Evolutionary conservation across 2,329 filamentous ascomycete species (phyloP).

Genomic region (Rhynchosporium secalis): DNA sequence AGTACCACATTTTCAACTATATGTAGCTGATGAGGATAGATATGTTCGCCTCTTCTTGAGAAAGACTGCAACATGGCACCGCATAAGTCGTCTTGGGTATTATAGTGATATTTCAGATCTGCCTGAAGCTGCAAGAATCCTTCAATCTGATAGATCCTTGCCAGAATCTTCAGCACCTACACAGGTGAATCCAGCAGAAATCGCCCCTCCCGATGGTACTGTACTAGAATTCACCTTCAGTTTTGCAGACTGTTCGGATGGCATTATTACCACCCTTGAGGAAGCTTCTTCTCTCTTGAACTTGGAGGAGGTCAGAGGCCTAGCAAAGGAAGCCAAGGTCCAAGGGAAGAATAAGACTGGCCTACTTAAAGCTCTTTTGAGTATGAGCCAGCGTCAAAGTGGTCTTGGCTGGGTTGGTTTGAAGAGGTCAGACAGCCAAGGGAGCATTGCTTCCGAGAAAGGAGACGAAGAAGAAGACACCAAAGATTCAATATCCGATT

Average conservation of each 20-base stretch:
- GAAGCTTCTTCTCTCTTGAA: slow-evolving; percentile 79
- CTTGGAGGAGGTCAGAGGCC: slow-evolving; percentile 81
- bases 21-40: slow-evolving; percentile 45
- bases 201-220: slow-evolving; percentile 48
- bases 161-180: slow-evolving; percentile 43
- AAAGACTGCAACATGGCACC: slow-evolving; percentile 90
- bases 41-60: slow-evolving; percentile 91
- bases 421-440: slow-evolving; percentile 49
- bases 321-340: slow-evolving; percentile 85
- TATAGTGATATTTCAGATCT: slow-evolving; percentile 80
- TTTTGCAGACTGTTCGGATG: slow-evolving; percentile 78
- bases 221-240: slow-evolving; percentile 60
- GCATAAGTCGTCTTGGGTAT: slow-evolving; percentile 74
- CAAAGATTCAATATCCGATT: slow-evolving; percentile 33
- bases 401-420: slow-evolving; percentile 71
- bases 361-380: slow-evolving; percentile 70
- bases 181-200: slow-evolving; percentile 46
- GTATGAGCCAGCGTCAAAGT: slow-evolving; percentile 70
- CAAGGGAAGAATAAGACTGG: slow-evolving; percentile 87
- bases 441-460: slow-evolving; percentile 54
- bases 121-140: slow-evolving; percentile 59
- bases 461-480: slow-evolving; percentile 47
- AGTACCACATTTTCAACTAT: slow-evolving; percentile 39
- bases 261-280: slow-evolving; percentile 73
- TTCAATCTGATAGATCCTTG: slow-evolving; percentile 61